Evolutionary conservation across 2,329 filamentous ascomycete genomes (phyloP).

Genomic region (Diaporthe aspalathi): DNA sequence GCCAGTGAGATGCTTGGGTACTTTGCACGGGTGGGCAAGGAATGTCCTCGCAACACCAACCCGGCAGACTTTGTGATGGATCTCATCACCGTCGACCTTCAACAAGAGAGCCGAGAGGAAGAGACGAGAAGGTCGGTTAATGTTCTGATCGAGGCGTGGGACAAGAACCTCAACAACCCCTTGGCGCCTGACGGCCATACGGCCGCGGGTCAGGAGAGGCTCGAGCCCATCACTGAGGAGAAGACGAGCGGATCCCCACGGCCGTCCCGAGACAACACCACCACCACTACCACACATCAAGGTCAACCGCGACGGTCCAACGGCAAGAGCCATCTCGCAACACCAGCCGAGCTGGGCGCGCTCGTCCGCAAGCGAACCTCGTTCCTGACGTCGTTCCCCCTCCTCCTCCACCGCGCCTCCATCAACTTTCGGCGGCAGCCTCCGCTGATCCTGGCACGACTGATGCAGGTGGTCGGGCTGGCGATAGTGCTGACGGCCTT

Average conservation of each 20-base stretch:
- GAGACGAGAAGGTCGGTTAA: constrained; percentile 72
- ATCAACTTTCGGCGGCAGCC: constrained; percentile 78
- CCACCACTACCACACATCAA: constrained; percentile 49
- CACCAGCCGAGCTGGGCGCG: constrained; percentile 78
- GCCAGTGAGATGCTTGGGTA: constrained; percentile 73
- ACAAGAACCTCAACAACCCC: constrained; percentile 35
- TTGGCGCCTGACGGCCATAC: neutral
- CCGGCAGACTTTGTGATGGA: constrained; percentile 83
- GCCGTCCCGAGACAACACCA: constrained; percentile 45
- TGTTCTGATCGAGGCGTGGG: constrained; percentile 71
- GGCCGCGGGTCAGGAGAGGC: constrained; percentile 40
- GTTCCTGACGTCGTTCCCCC: constrained; percentile 71
- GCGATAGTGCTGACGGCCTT: constrained; percentile 73
- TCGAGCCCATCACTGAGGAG: constrained; percentile 39
- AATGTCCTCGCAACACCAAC: constrained; percentile 77
- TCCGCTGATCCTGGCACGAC: constrained; percentile 70
- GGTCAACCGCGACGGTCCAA: constrained; percentile 44
- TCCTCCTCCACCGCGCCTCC: constrained; percentile 74
- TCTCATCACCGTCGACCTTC: constrained; percentile 80
- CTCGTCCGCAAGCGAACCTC: constrained; percentile 72
- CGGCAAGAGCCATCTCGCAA: constrained; percentile 57
- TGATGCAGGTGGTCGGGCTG: constrained; percentile 74
- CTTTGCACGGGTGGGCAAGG: constrained; percentile 68
- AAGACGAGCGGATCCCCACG: constrained; percentile 46
- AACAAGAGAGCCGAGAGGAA: constrained; percentile 71